Evolutionary conservation across 2,329 filamentous ascomycete genomes (phyloP).

Genomic region (Colletotrichum sp.): DNA sequence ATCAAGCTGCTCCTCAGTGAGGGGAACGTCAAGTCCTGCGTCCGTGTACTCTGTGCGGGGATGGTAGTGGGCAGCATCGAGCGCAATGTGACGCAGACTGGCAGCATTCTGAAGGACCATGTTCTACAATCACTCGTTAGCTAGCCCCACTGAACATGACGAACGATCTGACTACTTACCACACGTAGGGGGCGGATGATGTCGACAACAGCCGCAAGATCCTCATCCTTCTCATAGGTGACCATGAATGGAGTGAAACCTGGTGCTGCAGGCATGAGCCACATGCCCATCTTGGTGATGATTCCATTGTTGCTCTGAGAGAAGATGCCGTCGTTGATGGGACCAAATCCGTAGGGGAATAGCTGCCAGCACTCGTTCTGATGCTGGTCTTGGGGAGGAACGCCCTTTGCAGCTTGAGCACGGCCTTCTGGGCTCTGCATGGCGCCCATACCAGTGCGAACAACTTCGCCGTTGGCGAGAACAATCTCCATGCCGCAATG

Average conservation of each 20-base stretch:
- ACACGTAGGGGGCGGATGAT: slow-evolving; percentile 36
- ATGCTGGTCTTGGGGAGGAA: slow-evolving; percentile 32
- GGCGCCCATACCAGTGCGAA: slow-evolving; percentile 54
- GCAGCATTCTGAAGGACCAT: slow-evolving; percentile 50
- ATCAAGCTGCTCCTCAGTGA: slow-evolving; percentile 43
- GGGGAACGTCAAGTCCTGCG: slow-evolving; percentile 22
- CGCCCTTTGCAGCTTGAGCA: slow-evolving; percentile 37
- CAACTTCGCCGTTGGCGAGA: slow-evolving; percentile 46
- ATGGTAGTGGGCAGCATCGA: slow-evolving; percentile 44
- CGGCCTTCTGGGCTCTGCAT: slow-evolving; percentile 35
- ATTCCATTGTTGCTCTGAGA: slow-evolving; percentile 57
- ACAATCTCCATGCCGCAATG: slow-evolving; percentile 50
- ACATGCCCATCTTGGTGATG: slow-evolving; percentile 59
- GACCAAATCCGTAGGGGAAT: slow-evolving; percentile 44
- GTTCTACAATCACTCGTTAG: background rate
- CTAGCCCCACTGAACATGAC: no score
- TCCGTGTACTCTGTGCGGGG: slow-evolving; percentile 29
- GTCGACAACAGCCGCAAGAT: slow-evolving; percentile 38
- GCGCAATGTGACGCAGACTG: slow-evolving; percentile 45
- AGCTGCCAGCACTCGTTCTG: slow-evolving; percentile 34
- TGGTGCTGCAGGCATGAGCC: slow-evolving; percentile 38
- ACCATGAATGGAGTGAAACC: slow-evolving; percentile 43
- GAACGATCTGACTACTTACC: background rate
- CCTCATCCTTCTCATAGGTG: slow-evolving; percentile 40
- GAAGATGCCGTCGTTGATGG: slow-evolving; percentile 50